A percentile compares a stretch with the other conserved stretches of the same genome.
Evolutionary conservation across 163 green algal genomes (phyloP).

Genomic region (Scenedesmus sp.): DNA sequence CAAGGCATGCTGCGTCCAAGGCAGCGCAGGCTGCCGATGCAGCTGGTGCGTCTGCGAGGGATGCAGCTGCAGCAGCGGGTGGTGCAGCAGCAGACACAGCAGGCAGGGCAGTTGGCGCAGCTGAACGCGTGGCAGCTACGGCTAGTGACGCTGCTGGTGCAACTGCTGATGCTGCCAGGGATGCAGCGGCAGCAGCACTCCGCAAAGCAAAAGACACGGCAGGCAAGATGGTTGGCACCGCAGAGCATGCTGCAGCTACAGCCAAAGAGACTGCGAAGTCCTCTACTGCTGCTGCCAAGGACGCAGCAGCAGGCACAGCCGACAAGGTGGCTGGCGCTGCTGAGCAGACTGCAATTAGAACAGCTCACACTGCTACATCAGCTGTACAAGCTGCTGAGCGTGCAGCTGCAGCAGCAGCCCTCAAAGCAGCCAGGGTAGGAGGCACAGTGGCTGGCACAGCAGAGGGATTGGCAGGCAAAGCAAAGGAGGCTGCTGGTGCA

Average conservation of each 20-base stretch:
- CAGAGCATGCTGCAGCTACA: background rate
- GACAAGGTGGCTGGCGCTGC: background rate
- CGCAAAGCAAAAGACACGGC: constrained; percentile 1
- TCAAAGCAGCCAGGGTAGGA: background rate
- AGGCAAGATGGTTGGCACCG: background rate
- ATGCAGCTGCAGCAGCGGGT: background rate
- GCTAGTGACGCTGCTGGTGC: background rate
- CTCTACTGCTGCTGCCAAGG: background rate
- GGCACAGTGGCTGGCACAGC: background rate
- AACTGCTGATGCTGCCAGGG: background rate
- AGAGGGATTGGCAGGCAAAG: background rate
- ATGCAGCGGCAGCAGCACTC: background rate
- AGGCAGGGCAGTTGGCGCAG: background rate
- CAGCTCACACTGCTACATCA: background rate
- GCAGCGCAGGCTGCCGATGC: background rate
- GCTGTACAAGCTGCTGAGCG: background rate
- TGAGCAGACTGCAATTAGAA: background rate
- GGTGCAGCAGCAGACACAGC: background rate
- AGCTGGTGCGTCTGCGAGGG: background rate
- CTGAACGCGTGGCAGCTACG: background rate
- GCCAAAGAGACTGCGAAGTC: background rate
- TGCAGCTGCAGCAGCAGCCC: background rate
- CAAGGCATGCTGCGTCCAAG: background rate
- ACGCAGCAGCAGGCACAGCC: background rate
- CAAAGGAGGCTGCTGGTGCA: background rate